Base-by-base conservation (phyloP, 2,329 filamentous ascomycete genomes). In the Alternaria novae-zelandiae region DNA sequence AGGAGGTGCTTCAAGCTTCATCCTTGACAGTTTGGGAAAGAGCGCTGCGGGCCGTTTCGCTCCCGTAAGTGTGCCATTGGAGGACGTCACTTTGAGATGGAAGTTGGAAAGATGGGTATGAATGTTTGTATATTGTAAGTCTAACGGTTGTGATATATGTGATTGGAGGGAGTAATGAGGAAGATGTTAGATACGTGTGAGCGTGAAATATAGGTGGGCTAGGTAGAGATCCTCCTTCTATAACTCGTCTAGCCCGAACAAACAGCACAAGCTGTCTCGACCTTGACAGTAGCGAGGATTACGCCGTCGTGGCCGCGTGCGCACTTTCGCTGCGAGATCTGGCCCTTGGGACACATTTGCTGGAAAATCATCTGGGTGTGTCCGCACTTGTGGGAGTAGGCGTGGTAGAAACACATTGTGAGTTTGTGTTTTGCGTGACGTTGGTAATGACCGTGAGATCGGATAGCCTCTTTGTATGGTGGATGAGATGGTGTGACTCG, bases 381-480 rank as follows among this genome's bases (percentile, higher is more conserved):
- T 47, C 82, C 82, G 70, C 82, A 84, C 13, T 74, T 71, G 74
- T 84, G 79, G 4, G 74, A 78, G 75, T 84, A 82, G 51, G 82
- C 82, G 72, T 84, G 83, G 73, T 83, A 84, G 71, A 78, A 82
- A 75, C 82, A 83, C 82, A 84, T 84, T n/a, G 30, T 70, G 17
- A 11, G 25, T 46, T 25, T 3, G 13, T 30, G 49, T 26, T 41
- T 41, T 10, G 43, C 10, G 28, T 13, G 17, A 23, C 11, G 26
- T 51, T 53, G 5, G 41, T 63, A 45, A 41, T 17, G 47, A 57
- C 43, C 25, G 44, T 12, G 15, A 23, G 8, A 2, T 23, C 15
- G 13, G 2, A 11, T 7, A 36, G 13, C 17, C 28, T 21, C 11
- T 2, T 36, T 20, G 49, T 53, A 36, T n/a, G 26, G 8, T 28